phyloP scores from a whole-genome alignment of 2,329 filamentous ascomycete species.

The Chaetomium olivaceum region DNA sequence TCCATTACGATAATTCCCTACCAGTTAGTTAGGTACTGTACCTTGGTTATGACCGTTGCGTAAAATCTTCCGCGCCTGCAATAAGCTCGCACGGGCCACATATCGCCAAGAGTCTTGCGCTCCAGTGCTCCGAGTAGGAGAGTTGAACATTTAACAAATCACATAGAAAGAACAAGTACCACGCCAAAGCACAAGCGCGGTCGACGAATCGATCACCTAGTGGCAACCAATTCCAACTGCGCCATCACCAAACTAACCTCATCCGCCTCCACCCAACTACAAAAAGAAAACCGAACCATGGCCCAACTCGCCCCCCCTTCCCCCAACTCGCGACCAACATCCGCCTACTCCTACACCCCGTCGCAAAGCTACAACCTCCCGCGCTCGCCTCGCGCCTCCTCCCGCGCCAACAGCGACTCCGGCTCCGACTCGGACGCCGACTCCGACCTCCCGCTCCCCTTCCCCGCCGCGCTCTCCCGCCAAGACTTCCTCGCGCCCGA shows the following conservation, averaged over 20 bases:
- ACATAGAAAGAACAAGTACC: neutral
- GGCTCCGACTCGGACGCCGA: conserved; percentile 40
- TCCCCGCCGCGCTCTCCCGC: conserved; percentile 81
- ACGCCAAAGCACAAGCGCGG: neutral
- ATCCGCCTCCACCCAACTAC: neutral
- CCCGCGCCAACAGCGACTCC: conserved; percentile 40
- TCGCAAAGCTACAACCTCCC: conserved; percentile 44
- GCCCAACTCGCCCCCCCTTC: conserved; percentile 28
- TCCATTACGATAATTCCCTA: too few species aligned
- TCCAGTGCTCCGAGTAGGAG: neutral
- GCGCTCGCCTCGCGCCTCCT: conserved; percentile 33
- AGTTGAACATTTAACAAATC: neutral
- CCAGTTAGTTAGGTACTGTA: too few species aligned
- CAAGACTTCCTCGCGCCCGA: conserved; percentile 74
- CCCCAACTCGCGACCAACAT: conserved; percentile 30
- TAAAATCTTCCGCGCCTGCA: too few species aligned
- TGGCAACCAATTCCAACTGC: neutral
- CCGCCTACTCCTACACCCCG: conserved; percentile 41
- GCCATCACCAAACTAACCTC: neutral
- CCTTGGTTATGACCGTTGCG: too few species aligned
- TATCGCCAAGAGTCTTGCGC: neutral
- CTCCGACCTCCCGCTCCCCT: conserved; percentile 75
- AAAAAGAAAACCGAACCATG: conserved; percentile 15
- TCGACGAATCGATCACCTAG: neutral
- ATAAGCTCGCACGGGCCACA: neutral